Conservation (phyloP, 2,329 filamentous ascomycete species). For the Domatiomyces catenatus region DNA sequence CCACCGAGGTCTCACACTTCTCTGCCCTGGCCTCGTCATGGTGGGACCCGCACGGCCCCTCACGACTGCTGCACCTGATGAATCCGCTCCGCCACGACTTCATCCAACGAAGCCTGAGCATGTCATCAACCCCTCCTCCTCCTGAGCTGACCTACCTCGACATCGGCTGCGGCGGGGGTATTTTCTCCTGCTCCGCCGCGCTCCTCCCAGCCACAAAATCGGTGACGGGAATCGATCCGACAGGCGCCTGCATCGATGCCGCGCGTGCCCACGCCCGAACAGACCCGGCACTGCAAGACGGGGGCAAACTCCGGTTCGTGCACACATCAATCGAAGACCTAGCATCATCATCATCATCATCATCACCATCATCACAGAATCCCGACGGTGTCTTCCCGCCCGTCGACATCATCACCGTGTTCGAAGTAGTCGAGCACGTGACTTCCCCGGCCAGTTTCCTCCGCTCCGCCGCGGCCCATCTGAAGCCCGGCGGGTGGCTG, state of each 20-base stretch:
- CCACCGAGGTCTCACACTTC: slow-evolving; percentile 85
- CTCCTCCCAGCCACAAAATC: slow-evolving; percentile 26
- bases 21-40: slow-evolving; percentile 80
- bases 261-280: slow-evolving; percentile 59
- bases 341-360: not conserved
- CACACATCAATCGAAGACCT: slow-evolving; percentile 65
- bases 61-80: slow-evolving; percentile 88
- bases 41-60: slow-evolving; percentile 94
- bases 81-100: slow-evolving; percentile 93
- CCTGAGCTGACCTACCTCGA: slow-evolving; percentile 51
- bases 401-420: slow-evolving; percentile 72
- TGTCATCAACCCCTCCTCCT: slow-evolving; percentile 16
- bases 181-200: slow-evolving; percentile 62
- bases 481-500: slow-evolving; percentile 84
- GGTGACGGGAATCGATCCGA: slow-evolving; percentile 33
- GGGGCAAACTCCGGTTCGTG: slow-evolving; percentile 49
- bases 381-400: slow-evolving; percentile 12
- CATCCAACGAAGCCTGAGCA: slow-evolving; percentile 52
- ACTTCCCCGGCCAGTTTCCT: slow-evolving; percentile 61
- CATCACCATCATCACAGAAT: slow-evolving; percentile 9
- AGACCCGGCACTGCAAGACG: slow-evolving; percentile 48
- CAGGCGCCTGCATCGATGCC: slow-evolving; percentile 36
- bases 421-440: slow-evolving; percentile 93
- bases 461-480: slow-evolving; percentile 52
- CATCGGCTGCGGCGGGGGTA: slow-evolving; percentile 88